Evolutionary conservation across 2,329 filamentous ascomycete genomes (phyloP).

Genomic region (Chaetomium sp.): DNA sequence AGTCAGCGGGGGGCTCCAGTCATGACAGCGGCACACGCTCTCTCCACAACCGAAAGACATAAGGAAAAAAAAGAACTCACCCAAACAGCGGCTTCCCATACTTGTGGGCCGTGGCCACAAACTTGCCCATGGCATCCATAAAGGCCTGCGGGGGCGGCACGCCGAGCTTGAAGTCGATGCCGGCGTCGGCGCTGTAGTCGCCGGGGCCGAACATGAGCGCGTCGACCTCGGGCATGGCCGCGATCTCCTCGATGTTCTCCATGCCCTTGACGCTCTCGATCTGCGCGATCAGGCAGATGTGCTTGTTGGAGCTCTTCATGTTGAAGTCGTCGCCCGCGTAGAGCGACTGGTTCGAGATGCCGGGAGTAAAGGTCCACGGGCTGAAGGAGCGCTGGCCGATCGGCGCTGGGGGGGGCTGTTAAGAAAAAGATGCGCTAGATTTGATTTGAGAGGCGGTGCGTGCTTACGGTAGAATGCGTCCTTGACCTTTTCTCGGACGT

Average conservation of each 20-base stretch:
- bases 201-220: conserved; percentile 30
- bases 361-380: conserved; percentile 31
- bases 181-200: conserved; percentile 27
- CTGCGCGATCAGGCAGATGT: conserved; percentile 34
- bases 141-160: conserved; percentile 9
- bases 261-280: conserved; percentile 35
- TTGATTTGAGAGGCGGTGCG: not conserved
- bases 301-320: conserved; percentile 33
- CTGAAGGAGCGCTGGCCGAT: conserved; percentile 19
- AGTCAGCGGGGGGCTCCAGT: not conserved
- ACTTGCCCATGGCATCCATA: conserved; percentile 14
- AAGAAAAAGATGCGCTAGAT: not conserved
- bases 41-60: too few species aligned
- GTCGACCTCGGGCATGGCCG: conserved; percentile 27
- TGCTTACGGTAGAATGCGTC: conserved; percentile 31
- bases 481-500: conserved; percentile 28
- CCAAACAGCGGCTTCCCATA: conserved; percentile 16
- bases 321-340: conserved; percentile 33
- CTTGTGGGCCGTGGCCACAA: conserved; percentile 11
- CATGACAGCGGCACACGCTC: too few species aligned
- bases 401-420: conserved; percentile 2
- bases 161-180: conserved; percentile 6
- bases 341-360: conserved; percentile 30
- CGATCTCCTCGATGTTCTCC: conserved; percentile 35
- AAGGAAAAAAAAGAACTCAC: conserved; percentile 3